phyloP scores from a whole-genome alignment of 2,329 filamentous ascomycete genomes.

The Colletotrichum sp. region DNA sequence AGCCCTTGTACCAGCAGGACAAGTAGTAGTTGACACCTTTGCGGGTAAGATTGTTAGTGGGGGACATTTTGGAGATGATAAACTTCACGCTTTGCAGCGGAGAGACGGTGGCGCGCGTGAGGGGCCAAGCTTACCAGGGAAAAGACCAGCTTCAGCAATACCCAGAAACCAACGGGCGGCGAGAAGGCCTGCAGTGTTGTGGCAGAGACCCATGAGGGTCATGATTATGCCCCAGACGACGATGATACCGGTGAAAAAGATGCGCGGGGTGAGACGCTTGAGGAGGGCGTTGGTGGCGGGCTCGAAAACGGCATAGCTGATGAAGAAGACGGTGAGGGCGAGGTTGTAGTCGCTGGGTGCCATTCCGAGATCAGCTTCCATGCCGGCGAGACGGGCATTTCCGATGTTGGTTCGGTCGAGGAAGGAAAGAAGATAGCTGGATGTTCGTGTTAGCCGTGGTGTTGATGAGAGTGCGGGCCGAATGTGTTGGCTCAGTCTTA shows the following conservation, averaged over 20 bases:
- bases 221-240: conserved; percentile 43
- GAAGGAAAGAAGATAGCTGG: conserved; percentile 29
- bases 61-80: neutral
- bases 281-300: conserved; percentile 68
- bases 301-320: conserved; percentile 71
- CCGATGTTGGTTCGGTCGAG: conserved; percentile 31
- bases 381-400: conserved; percentile 29
- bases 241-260: conserved; percentile 73
- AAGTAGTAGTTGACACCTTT: conserved; percentile 67
- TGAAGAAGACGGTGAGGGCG: conserved; percentile 68
- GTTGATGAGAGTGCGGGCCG: neutral
- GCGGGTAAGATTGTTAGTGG: neutral
- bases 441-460: neutral
- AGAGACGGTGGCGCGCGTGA: neutral
- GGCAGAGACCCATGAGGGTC: conserved; percentile 54
- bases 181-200: conserved; percentile 47
- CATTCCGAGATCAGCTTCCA: conserved; percentile 24
- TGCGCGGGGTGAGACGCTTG: conserved; percentile 64
- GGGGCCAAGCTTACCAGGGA: conserved; percentile 57
- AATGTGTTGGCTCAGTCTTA: neutral
- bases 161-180: conserved; percentile 62
- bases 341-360: conserved; percentile 61
- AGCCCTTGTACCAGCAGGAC: conserved; percentile 78
- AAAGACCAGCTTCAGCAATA: conserved; percentile 69
- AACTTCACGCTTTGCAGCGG: neutral